These are phyloP conservation scores for Alternaria incomplexa DNA, from an alignment of 2,329 filamentous ascomycete species.

Conservation along the genomic window DNA sequence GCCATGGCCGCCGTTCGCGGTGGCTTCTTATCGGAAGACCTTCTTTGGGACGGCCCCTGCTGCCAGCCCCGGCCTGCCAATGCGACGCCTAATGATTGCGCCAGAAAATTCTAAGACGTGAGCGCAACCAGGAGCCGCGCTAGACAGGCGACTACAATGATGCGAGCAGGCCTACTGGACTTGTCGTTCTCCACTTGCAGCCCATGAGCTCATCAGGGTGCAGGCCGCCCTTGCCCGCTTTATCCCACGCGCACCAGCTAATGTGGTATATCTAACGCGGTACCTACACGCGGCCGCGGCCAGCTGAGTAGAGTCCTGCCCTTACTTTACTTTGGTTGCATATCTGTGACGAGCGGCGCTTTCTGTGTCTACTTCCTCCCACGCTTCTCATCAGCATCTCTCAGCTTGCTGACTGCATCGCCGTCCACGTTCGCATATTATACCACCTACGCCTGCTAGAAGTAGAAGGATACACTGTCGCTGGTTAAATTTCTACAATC, in stretches of 20 bases:
- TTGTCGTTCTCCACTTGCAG: conserved; percentile 12
- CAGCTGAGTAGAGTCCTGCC: conserved; percentile 2
- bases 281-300: conserved; percentile 6
- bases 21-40: conserved; percentile 29
- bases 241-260: conserved; percentile 14
- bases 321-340: neutral
- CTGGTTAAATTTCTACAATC: neutral
- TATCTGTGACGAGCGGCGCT: neutral
- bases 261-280: conserved; percentile 14
- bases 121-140: conserved; percentile 6
- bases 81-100: conserved; percentile 2
- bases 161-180: conserved; percentile 10
- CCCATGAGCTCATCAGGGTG: conserved; percentile 22
- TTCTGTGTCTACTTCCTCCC: conserved; percentile 1
- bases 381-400: conserved; percentile 1
- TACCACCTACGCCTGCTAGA: neutral
- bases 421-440: conserved; percentile 5
- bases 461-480: neutral
- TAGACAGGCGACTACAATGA: conserved; percentile 10
- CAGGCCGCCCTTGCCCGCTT: conserved; percentile 30
- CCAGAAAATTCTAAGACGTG: conserved; percentile 15
- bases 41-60: conserved; percentile 23
- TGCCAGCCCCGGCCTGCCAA: neutral
- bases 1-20: conserved; percentile 32
- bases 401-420: conserved; percentile 14